These are phyloP conservation scores for Vaccinium vitisidaea DNA, from an alignment of 148 eudicot species.

Conservation along the genomic window DNA sequence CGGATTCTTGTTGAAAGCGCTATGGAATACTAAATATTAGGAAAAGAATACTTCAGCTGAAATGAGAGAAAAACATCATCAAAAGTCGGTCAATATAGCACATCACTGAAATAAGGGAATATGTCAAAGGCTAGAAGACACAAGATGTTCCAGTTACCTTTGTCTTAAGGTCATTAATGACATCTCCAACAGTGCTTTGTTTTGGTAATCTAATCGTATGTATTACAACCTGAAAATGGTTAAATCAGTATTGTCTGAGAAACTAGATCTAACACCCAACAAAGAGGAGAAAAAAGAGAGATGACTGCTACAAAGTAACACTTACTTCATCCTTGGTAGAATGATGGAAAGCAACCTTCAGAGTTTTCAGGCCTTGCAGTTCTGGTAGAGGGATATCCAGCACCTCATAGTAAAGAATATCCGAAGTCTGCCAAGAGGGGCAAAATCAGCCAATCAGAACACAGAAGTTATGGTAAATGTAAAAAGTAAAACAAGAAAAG, in stretches of 20 bases:
- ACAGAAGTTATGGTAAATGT: not conserved
- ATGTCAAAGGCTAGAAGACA: not conserved
- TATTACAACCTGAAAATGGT: slow-evolving; percentile 52
- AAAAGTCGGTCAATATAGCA: not conserved
- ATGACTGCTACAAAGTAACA: not conserved
- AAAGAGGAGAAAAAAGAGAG: no score
- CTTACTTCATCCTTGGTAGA: slow-evolving; percentile 84
- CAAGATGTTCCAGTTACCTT: slow-evolving; percentile 25
- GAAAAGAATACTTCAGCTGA: not conserved
- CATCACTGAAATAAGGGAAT: not conserved
- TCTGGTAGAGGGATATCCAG: slow-evolving; percentile 94
- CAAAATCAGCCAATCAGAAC: not conserved
- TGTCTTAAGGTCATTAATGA: slow-evolving; percentile 69
- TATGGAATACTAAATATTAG: not conserved
- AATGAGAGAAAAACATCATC: not conserved
- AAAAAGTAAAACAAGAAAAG: not conserved
- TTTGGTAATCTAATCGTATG: slow-evolving; percentile 78
- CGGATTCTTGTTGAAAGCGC: not conserved
- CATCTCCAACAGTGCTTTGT: slow-evolving; percentile 88
- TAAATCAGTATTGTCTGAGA: slow-evolving; percentile 13
- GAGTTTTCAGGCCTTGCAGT: slow-evolving; percentile 77
- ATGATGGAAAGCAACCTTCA: slow-evolving; percentile 83
- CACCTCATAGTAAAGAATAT: slow-evolving; percentile 91
- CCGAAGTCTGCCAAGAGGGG: slow-evolving; percentile 54
- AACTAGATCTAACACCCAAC: not conserved